Conservation (phyloP, 1,284 basidiomycete genomes). For the Ustilago tritici region DNA sequence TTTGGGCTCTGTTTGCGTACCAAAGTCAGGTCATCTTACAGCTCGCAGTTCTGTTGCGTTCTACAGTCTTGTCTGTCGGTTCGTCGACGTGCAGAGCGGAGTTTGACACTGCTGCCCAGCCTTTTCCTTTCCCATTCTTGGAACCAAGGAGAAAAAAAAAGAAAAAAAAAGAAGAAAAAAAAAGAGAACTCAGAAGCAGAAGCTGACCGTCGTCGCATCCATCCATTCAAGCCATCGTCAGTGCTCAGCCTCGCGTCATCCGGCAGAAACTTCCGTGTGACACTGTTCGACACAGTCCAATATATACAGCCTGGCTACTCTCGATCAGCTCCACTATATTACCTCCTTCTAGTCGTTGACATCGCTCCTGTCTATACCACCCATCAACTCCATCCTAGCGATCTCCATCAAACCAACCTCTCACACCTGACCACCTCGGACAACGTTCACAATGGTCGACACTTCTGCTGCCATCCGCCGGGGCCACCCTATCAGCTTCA, state of each 20-base stretch:
- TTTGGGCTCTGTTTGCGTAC: neutral
- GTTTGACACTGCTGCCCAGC: constrained; percentile 9
- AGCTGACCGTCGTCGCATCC: neutral
- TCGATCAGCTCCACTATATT: neutral
- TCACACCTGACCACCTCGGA: neutral
- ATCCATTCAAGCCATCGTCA: constrained; percentile 1
- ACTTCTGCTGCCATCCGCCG: constrained; percentile 53
- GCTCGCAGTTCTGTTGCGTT: neutral
- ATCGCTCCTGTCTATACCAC: constrained; percentile 1
- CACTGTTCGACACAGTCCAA: neutral
- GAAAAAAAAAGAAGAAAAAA: constrained; percentile 6
- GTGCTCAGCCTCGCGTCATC: constrained; percentile 5
- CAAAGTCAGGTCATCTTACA: constrained; percentile 46
- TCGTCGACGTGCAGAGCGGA: constrained; percentile 32
- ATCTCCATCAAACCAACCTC: neutral
- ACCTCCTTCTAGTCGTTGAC: neutral
- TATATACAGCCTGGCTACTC: constrained; percentile 1
- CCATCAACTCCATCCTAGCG: constrained; percentile 6
- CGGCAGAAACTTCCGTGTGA: constrained; percentile 1
- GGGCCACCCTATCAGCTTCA: constrained; percentile 66
- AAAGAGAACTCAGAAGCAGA: constrained; percentile 6
- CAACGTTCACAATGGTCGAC: constrained; percentile 50
- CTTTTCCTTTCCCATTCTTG: neutral
- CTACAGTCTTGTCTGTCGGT: neutral
- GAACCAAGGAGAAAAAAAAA: constrained; percentile 1